These are phyloP conservation scores for Stellera chamaejasme DNA, from an alignment of 345 rosid species.

Conservation along the genomic window DNA sequence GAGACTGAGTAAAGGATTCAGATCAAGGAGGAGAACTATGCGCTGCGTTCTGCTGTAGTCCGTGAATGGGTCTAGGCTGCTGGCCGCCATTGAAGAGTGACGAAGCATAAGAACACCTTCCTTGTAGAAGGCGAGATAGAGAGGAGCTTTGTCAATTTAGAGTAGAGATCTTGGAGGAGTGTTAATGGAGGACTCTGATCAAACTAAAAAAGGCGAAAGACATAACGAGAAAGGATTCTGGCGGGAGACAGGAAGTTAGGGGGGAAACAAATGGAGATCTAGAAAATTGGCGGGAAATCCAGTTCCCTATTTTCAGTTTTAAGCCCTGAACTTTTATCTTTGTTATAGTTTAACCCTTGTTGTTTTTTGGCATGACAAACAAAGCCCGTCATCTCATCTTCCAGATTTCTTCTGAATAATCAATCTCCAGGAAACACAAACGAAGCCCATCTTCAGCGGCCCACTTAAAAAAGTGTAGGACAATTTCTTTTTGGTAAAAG, in stretches of 20 bases:
- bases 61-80: conserved; percentile 21
- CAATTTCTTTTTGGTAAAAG: too few relatives aligned
- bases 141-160: not conserved
- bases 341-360: too few relatives aligned
- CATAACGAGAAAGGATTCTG: not conserved
- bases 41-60: conserved; percentile 61
- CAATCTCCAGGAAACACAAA: too few relatives aligned
- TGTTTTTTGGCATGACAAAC: too few relatives aligned
- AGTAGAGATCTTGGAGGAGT: conserved; percentile 14
- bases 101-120: not conserved
- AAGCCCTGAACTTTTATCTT: too few relatives aligned
- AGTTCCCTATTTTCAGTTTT: too few relatives aligned
- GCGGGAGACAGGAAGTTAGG: conserved; percentile 1
- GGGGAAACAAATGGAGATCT: not conserved
- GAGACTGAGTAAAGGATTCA: conserved; percentile 49
- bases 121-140: too few relatives aligned
- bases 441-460: not conserved
- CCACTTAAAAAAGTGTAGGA: too few relatives aligned
- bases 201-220: not conserved
- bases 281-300: not conserved
- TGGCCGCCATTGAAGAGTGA: conserved; percentile 25
- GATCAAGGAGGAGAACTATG: conserved; percentile 66
- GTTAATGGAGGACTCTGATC: conserved; percentile 8
- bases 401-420: too few relatives aligned
- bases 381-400: too few relatives aligned